These are phyloP conservation scores for Ensete ventricosum DNA, from an alignment of 176 grass and related monocot species.

Conservation along the genomic window DNA sequence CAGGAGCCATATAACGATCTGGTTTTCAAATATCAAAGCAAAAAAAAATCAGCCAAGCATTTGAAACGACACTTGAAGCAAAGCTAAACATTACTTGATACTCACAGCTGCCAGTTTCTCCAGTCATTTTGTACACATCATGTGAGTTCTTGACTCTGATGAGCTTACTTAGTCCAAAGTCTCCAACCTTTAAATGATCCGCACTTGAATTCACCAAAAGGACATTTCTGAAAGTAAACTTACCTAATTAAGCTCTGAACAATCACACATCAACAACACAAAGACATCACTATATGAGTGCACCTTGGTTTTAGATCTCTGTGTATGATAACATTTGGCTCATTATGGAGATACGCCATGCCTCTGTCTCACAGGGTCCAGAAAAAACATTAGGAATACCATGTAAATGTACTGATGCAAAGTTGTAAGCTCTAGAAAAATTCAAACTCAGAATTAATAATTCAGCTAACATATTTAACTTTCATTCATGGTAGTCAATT, in stretches of 20 bases:
- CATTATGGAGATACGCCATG: conserved; percentile 98
- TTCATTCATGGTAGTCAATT: too few species aligned
- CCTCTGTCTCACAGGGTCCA: conserved; percentile 44
- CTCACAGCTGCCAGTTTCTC: conserved; percentile 99
- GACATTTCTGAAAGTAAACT: conserved; percentile 74
- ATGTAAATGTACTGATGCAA: background rate
- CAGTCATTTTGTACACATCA: conserved; percentile 96
- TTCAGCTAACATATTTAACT: too few species aligned
- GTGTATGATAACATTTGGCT: conserved; percentile 97
- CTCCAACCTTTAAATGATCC: conserved; percentile 96
- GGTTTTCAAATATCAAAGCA: conserved; percentile 13
- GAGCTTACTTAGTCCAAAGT: conserved; percentile 97
- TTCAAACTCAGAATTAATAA: too few species aligned
- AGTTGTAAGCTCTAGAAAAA: background rate
- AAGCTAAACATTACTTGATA: conserved; percentile 13
- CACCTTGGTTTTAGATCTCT: conserved; percentile 96
- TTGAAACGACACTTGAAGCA: background rate
- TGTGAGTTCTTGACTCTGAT: conserved; percentile 83
- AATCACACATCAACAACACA: conserved; percentile 8
- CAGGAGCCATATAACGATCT: conserved; percentile 99
- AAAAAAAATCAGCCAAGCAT: conserved; percentile 44
- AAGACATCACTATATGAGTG: conserved; percentile 13
- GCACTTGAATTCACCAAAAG: conserved; percentile 91
- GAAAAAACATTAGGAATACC: background rate
- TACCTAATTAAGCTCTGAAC: conserved; percentile 23